These are phyloP conservation scores for Canariomyces notabilis DNA, from an alignment of 2,329 filamentous ascomycete genomes.

Conservation along the genomic window DNA sequence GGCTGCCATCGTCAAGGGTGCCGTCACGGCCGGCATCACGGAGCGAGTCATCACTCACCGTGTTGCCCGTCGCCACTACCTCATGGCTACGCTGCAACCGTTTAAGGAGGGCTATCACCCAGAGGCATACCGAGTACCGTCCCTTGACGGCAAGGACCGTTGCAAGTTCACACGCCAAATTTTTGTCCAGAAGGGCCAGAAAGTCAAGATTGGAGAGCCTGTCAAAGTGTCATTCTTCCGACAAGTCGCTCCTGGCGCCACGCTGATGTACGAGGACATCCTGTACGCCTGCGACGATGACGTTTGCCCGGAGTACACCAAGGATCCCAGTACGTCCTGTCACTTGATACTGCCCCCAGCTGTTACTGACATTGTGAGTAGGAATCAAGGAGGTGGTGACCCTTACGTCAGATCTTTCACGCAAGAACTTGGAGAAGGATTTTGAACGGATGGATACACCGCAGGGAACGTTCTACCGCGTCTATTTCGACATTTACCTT, in stretches of 20 bases:
- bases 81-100: conserved; percentile 97
- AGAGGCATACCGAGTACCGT: conserved; percentile 95
- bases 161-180: conserved; percentile 99
- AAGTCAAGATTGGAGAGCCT: conserved; percentile 98
- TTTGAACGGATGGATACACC: conserved; percentile 99
- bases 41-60: conserved; percentile 95
- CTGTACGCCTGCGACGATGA: conserved; percentile 97
- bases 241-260: conserved; percentile 93
- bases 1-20: conserved; percentile 96
- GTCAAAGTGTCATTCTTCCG: conserved; percentile 99
- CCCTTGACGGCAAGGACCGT: conserved; percentile 90
- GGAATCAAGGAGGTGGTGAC: conserved; percentile 99
- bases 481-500: conserved; percentile 76
- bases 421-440: conserved; percentile 98
- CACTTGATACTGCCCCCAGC: neutral
- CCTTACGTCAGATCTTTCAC: conserved; percentile 89
- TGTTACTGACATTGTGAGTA: conserved; percentile 37
- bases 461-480: conserved; percentile 90
- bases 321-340: conserved; percentile 84
- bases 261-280: conserved; percentile 98
- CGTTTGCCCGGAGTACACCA: conserved; percentile 96
- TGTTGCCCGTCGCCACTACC: conserved; percentile 94
- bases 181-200: conserved; percentile 96
- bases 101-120: conserved; percentile 99
- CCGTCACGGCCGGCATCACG: conserved; percentile 95